phyloP scores from a whole-genome alignment of 2,329 filamentous ascomycete genomes.

The Leptographium lundbergii region DNA sequence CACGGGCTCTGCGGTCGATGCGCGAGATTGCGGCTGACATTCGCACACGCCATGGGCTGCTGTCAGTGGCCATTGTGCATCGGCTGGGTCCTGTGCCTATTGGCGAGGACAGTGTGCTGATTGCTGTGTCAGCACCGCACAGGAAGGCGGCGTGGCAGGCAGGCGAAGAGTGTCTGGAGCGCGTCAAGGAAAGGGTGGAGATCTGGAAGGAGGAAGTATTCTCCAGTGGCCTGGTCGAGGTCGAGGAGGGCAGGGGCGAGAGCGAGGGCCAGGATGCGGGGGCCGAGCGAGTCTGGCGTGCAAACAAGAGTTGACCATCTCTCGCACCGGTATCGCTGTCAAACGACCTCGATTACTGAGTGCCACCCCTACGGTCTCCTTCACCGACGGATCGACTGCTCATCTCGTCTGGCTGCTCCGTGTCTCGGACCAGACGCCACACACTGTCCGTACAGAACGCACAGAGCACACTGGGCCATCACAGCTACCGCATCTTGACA shows the following conservation, averaged over 20 bases:
- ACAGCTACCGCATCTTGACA: too few species aligned
- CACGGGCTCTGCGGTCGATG: slow-evolving; percentile 58
- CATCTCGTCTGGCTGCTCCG: too few species aligned
- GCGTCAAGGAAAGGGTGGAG: slow-evolving; percentile 77
- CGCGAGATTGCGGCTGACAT: slow-evolving; percentile 48
- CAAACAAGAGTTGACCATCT: slow-evolving; percentile 35
- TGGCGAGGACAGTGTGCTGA: slow-evolving; percentile 85
- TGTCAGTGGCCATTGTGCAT: slow-evolving; percentile 69
- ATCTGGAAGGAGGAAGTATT: slow-evolving; percentile 94
- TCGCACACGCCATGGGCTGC: slow-evolving; percentile 47
- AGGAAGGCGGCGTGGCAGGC: slow-evolving; percentile 75
- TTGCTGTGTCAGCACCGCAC: slow-evolving; percentile 76
- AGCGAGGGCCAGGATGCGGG: neutral
- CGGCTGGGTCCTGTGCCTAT: slow-evolving; percentile 76
- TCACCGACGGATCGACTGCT: too few species aligned
- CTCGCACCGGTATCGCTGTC: too few species aligned
- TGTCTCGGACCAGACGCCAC: too few species aligned
- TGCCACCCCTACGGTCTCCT: too few species aligned
- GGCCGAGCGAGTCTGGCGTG: slow-evolving; percentile 66
- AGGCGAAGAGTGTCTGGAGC: slow-evolving; percentile 79
- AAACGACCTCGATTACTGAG: too few species aligned
- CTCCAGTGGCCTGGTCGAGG: too few species aligned
- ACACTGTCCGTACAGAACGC: too few species aligned
- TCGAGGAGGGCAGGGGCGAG: neutral
- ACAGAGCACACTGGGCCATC: too few species aligned